Evolutionary conservation across 2,329 filamentous ascomycete genomes (phyloP), one percentile per base, ranked within the genome.

Genomic region (Tympanopsis confertula): DNA sequence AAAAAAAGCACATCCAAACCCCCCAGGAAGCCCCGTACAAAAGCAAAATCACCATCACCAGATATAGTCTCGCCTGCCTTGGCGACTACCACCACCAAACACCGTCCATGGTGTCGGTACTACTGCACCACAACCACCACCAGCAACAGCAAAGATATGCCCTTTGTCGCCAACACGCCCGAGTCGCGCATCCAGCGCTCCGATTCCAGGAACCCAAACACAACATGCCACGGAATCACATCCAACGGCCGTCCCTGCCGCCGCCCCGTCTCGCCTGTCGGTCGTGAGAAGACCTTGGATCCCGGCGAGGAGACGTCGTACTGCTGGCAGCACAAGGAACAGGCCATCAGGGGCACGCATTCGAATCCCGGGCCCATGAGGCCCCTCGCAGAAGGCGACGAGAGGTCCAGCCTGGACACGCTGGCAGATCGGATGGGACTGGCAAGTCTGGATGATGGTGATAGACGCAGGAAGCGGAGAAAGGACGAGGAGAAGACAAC

Each of bases 261-360:
- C 45, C 74, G 86, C 37, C 66, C 79, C 4, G 63, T 94, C 24
- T 65, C 71, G 15, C 59, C 72, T 44, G 41, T 54, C 50, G 40
- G 53, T 48, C 26, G 49, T 46, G 30, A 57, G 43, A 44, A 49
- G 17, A 59, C 63, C 4, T 60, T 64, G 39, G 69, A 76, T 42
- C 68, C 71, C 2, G 61, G 65, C 40, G 68, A 74, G 35, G 70
- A 76, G 42, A 66, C 61, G n/a, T 71, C 80, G 36, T 95, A 87
- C 61, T 96, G 89, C 66, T 94, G 85, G 82, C 87, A 95, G 56
- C 91, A 98, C 63, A 88, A 85, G 54, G 86, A 91, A 40, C 91
- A 98, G 58, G 86, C 86, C 39, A 52, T 55, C 46, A 50, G 56
- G 40, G 66, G 68, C 5, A 55, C 65, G 2, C 56, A 55, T 33